Evolutionary conservation across 257 asterid genomes (phyloP).

Genomic region (Solanum corneliomulleri): DNA sequence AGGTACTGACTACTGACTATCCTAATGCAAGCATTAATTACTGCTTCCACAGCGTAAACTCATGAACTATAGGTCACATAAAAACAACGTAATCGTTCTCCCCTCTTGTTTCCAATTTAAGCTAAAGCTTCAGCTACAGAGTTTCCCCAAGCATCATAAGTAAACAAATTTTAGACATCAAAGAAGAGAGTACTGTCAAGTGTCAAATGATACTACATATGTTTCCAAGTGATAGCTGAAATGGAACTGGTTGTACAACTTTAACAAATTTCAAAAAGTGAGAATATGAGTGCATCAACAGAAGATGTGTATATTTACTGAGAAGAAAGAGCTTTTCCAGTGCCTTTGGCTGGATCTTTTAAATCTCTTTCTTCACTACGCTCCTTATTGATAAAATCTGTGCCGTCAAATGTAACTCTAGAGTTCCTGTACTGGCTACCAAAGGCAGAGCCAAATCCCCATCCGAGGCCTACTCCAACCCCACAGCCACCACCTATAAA

Average conservation of each 20-base stretch:
- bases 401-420: conserved; percentile 49
- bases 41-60: too few species aligned
- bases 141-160: background rate
- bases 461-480: conserved; percentile 84
- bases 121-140: background rate
- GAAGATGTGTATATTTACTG: conserved; percentile 1
- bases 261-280: background rate
- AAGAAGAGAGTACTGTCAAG: background rate
- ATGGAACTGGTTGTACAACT: background rate
- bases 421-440: conserved; percentile 81
- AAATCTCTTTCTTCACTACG: conserved; percentile 25
- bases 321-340: conserved; percentile 19
- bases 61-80: too few species aligned
- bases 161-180: background rate
- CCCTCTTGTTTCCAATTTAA: background rate
- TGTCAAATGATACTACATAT: background rate
- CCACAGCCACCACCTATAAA: conserved; percentile 94
- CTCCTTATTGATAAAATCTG: conserved; percentile 28
- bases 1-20: too few species aligned
- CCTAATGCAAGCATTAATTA: too few species aligned
- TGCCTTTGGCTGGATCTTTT: conserved; percentile 16
- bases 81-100: too few species aligned
- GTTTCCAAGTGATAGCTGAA: background rate
- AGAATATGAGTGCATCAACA: background rate
- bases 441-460: conserved; percentile 88